Evolutionary conservation across 805 yeast species (phyloP), one percentile per base, ranked within the genome.

Genomic region (Nakazawaea ishiwadae): DNA sequence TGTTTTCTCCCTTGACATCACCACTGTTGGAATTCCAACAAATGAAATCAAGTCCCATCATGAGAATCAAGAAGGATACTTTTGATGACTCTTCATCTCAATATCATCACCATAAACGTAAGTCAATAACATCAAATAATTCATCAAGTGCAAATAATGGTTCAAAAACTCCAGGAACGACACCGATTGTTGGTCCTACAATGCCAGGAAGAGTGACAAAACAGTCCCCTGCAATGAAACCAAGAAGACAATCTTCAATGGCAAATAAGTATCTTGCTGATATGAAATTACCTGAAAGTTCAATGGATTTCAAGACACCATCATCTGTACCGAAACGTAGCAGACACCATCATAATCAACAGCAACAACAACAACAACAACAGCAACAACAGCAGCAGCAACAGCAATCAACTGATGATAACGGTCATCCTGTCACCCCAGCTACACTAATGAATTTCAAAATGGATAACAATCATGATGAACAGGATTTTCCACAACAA

Each of bases 11-110:
- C 0, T 64, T 82, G 51, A 77, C 88, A 3, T 79, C 86, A 0
- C 89, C 89, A 0, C 86, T 86, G 3, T 56, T 81, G 44, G 74
- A 68, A 45, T 84, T 77, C 39, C 70, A 60, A 19, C 32, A 43
- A 31, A 20, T 14, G 14, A 40, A 39, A 20, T 36, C 40, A n/a
- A 40, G 45, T n/a, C 51, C 69, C 7, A 55, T 51, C 42, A 48
- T 40, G 49, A 45, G 50, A 46, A 49, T 39, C 23, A 46, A 40
- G 36, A 44, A 43, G 29, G 37, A 37, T 21, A 34, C 37, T 20
- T 33, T 39, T 35, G 42, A 32, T 11, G 37, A 36, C 27, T 15
- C n/a, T 17, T 5, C 12, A 4, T 17, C 17, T 10, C 14, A 8
- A 14, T 10, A 35, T 12, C 21, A 6, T 8, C 29, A 6, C n/a